Evolutionary conservation across 75 land plant species (phyloP).

Genomic region (Selaginella moellendorffii): DNA sequence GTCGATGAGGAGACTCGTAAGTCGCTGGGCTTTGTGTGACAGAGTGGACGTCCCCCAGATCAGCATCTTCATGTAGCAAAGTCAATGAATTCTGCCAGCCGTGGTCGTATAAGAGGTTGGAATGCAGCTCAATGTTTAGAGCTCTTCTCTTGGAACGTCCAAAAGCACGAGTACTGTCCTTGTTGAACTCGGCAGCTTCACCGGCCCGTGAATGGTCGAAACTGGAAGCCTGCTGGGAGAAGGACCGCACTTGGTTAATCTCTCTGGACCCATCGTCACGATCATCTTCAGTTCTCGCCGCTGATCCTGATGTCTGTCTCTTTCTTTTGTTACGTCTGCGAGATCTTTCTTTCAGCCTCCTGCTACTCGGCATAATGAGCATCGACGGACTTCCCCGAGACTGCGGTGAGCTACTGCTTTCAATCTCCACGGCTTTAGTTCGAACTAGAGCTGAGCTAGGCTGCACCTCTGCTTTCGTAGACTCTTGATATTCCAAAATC

Average conservation of each 20-base stretch:
- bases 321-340: conserved; percentile 7
- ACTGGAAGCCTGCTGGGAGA: too few species aligned
- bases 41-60: neutral
- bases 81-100: too few species aligned
- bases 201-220: too few species aligned
- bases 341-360: conserved; percentile 11
- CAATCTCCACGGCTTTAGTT: neutral
- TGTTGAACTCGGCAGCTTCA: conserved; percentile 6
- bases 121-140: conserved; percentile 10
- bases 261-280: neutral
- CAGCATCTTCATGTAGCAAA: neutral
- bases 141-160: conserved; percentile 7
- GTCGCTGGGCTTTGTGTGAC: neutral
- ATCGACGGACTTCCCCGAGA: neutral
- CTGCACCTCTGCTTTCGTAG: neutral
- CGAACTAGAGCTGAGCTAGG: neutral
- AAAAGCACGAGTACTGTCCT: neutral
- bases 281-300: neutral
- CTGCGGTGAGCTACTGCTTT: conserved; percentile 9
- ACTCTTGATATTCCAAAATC: neutral
- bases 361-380: conserved; percentile 7
- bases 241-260: neutral
- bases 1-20: neutral
- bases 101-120: conserved; percentile 13
- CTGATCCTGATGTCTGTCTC: neutral